These are phyloP conservation scores for Nannochloropsis oceanica DNA, from an alignment of 108 stramenopile species.

Conservation along the genomic window DNA sequence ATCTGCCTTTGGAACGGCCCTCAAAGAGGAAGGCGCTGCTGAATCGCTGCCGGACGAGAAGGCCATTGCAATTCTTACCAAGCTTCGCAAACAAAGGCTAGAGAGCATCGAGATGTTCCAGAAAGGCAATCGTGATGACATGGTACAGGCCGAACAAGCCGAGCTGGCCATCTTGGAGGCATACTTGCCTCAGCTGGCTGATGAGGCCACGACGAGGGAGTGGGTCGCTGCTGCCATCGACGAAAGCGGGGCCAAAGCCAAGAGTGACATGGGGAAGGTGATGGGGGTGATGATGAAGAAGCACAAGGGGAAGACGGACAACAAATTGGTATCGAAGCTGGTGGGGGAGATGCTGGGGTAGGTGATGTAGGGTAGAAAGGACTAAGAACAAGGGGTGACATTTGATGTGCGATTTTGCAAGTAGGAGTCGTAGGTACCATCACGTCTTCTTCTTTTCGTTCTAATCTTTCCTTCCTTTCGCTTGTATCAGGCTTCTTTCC, in stretches of 20 bases:
- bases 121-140: conserved; percentile 4
- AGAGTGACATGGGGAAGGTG: conserved; percentile 21
- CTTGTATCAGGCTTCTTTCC: no score
- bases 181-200: conserved; percentile 17
- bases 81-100: conserved; percentile 2
- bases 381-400: no score
- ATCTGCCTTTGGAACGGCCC: neutral
- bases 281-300: conserved; percentile 15
- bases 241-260: neutral
- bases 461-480: no score
- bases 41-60: conserved; percentile 14
- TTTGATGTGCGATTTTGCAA: no score
- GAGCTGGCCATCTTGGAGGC: conserved; percentile 3
- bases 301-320: conserved; percentile 17
- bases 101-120: conserved; percentile 19
- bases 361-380: no score
- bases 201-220: conserved; percentile 10
- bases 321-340: conserved; percentile 1
- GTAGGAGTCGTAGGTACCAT: no score
- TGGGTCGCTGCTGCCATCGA: conserved; percentile 18
- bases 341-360: neutral
- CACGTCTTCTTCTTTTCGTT: no score
- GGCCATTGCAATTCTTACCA: conserved; percentile 10
- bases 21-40: conserved; percentile 15
- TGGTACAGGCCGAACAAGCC: neutral